These are phyloP conservation scores for Brassica rapa DNA, from an alignment of 345 rosid species.

Conservation along the genomic window DNA sequence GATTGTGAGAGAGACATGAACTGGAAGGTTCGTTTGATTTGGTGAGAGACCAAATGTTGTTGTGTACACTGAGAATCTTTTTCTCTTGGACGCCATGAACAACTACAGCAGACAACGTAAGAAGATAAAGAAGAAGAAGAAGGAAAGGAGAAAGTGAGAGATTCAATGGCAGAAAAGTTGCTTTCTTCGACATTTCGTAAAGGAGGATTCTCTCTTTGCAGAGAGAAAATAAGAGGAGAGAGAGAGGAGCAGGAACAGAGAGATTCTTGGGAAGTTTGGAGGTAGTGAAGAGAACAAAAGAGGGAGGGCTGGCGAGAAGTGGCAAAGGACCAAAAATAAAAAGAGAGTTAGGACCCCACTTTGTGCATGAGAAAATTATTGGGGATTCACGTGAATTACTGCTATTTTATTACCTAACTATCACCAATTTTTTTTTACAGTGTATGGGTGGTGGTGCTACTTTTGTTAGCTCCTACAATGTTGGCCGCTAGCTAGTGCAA, in stretches of 20 bases:
- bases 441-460: constrained; percentile 24
- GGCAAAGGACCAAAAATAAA: constrained; percentile 22
- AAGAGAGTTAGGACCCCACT: constrained; percentile 29
- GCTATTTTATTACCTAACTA: constrained; percentile 18
- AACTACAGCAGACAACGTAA: constrained; percentile 2
- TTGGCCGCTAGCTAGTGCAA: constrained; percentile 32
- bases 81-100: constrained; percentile 25
- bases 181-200: constrained; percentile 28
- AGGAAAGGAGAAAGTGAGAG: constrained; percentile 28
- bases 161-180: constrained; percentile 22
- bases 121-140: constrained; percentile 18
- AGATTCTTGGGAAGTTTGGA: constrained; percentile 46
- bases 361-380: constrained; percentile 42
- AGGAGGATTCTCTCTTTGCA: constrained; percentile 18
- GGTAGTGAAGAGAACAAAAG: constrained; percentile 46
- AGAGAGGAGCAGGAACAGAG: constrained; percentile 16
- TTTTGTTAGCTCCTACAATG: constrained; percentile 26
- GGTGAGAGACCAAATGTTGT: constrained; percentile 27
- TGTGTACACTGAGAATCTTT: constrained; percentile 34
- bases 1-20: constrained; percentile 38
- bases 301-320: constrained; percentile 36
- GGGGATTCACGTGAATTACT: constrained; percentile 44
- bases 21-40: constrained; percentile 15
- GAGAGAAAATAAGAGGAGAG: constrained; percentile 20
- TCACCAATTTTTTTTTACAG: constrained; percentile 3